phyloP scores from a whole-genome alignment of 768 basidiomycete species.

The Jaapia argillacea region DNA sequence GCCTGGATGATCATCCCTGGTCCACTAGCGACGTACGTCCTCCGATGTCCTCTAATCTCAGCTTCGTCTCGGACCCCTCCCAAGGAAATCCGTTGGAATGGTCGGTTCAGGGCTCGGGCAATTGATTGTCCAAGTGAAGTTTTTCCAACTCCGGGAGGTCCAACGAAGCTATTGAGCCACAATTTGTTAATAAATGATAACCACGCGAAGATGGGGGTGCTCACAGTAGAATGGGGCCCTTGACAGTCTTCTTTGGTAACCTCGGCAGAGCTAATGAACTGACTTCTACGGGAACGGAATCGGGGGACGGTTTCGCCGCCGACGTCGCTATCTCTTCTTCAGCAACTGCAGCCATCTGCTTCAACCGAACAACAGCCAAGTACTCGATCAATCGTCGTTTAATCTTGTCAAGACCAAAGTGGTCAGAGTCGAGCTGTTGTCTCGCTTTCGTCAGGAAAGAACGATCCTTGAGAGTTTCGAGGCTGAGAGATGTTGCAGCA shows the following conservation, averaged over 20 bases:
- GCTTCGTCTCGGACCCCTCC: constrained; percentile 94
- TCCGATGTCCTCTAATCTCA: constrained; percentile 63
- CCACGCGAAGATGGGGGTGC: background rate
- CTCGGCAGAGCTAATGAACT: no score
- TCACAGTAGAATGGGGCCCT: constrained; percentile 62
- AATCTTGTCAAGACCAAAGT: constrained; percentile 87
- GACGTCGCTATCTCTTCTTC: no score
- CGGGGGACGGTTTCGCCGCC: background rate
- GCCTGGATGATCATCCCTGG: constrained; percentile 84
- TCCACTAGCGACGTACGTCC: constrained; percentile 82
- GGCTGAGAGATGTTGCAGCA: constrained; percentile 10
- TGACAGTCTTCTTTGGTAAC: constrained; percentile 32
- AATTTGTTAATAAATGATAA: background rate
- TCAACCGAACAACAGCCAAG: constrained; percentile 72
- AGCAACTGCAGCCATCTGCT: constrained; percentile 15
- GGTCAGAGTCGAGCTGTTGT: constrained; percentile 77
- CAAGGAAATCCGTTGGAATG: constrained; percentile 87
- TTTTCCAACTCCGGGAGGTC: constrained; percentile 83
- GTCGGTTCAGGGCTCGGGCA: constrained; percentile 70
- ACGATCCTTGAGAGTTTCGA: constrained; percentile 34
- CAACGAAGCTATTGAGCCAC: background rate
- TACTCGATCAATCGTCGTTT: constrained; percentile 90
- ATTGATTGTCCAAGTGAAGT: constrained; percentile 87
- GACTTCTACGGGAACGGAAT: constrained; percentile 6
- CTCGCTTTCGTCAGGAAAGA: constrained; percentile 64